Evolutionary conservation across 176 grass and related monocot genomes (phyloP).

Genomic region (Hsuehochloa calcarea): DNA sequence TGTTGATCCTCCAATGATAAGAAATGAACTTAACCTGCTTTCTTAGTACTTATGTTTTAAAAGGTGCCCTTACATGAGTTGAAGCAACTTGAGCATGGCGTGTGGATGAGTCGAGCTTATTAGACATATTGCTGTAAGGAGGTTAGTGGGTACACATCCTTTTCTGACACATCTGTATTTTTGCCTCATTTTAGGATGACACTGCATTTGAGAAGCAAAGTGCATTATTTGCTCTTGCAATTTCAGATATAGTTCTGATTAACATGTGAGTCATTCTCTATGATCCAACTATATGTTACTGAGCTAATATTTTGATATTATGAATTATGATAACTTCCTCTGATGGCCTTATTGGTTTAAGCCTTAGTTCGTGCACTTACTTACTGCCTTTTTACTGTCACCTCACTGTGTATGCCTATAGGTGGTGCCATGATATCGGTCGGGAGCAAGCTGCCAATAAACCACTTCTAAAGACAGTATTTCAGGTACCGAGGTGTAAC

Average conservation of each 20-base stretch:
- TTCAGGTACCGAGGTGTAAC: slow-evolving; percentile 62
- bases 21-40: neutral
- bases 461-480: slow-evolving; percentile 86
- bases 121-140: slow-evolving; percentile 15
- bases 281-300: neutral
- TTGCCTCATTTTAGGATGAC: slow-evolving; percentile 57
- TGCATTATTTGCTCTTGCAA: slow-evolving; percentile 81
- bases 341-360: neutral
- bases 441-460: slow-evolving; percentile 87
- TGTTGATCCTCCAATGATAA: neutral
- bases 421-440: slow-evolving; percentile 98
- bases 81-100: neutral
- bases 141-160: slow-evolving; percentile 1
- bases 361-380: slow-evolving; percentile 11
- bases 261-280: slow-evolving; percentile 66
- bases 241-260: slow-evolving; percentile 90
- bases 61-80: neutral
- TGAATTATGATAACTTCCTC: slow-evolving; percentile 18
- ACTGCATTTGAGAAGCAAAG: slow-evolving; percentile 95
- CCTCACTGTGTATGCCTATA: slow-evolving; percentile 11
- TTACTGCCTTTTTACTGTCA: neutral
- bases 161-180: slow-evolving; percentile 30
- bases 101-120: neutral
- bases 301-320: neutral
- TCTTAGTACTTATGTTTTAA: neutral